These are phyloP conservation scores for Groenewaldozyma auringiensis DNA, from an alignment of 1,139 yeast genomes.

Conservation along the genomic window DNA sequence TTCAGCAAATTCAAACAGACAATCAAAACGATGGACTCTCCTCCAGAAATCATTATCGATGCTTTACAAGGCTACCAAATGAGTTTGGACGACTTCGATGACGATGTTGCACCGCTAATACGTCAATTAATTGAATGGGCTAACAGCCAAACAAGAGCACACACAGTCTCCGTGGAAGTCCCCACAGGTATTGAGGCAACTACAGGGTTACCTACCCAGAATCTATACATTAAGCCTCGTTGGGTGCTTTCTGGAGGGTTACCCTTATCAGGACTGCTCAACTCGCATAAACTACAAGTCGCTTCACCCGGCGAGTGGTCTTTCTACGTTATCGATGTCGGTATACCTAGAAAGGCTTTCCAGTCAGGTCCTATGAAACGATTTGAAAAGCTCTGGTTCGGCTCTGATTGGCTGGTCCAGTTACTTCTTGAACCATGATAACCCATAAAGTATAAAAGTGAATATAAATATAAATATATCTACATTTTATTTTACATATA, in stretches of 20 bases:
- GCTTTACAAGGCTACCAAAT: slow-evolving; percentile 79
- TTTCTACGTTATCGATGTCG: slow-evolving; percentile 67
- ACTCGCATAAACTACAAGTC: slow-evolving; percentile 45
- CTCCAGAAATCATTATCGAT: slow-evolving; percentile 71
- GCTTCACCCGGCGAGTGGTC: slow-evolving; percentile 38
- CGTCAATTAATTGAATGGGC: slow-evolving; percentile 58
- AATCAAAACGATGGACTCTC: slow-evolving; percentile 49
- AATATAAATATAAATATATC: too few species aligned
- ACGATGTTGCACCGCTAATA: slow-evolving; percentile 43
- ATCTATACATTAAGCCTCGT: slow-evolving; percentile 31
- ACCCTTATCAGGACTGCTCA: slow-evolving; percentile 60
- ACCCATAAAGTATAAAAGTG: too few species aligned
- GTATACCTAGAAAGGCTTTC: slow-evolving; percentile 46
- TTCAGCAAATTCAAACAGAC: slow-evolving; percentile 32
- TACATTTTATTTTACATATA: too few species aligned
- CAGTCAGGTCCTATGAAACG: slow-evolving; percentile 37
- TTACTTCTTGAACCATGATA: slow-evolving; percentile 10
- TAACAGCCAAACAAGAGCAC: slow-evolving; percentile 36
- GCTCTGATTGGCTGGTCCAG: slow-evolving; percentile 30
- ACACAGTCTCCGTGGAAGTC: slow-evolving; percentile 64
- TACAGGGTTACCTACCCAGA: slow-evolving; percentile 46
- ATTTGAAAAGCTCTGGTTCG: slow-evolving; percentile 40
- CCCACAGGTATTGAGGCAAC: slow-evolving; percentile 86
- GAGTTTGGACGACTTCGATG: slow-evolving; percentile 46
- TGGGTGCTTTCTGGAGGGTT: slow-evolving; percentile 68